phyloP scores from a whole-genome alignment of 2,329 filamentous ascomycete species.

The Passalora sequoiae region DNA sequence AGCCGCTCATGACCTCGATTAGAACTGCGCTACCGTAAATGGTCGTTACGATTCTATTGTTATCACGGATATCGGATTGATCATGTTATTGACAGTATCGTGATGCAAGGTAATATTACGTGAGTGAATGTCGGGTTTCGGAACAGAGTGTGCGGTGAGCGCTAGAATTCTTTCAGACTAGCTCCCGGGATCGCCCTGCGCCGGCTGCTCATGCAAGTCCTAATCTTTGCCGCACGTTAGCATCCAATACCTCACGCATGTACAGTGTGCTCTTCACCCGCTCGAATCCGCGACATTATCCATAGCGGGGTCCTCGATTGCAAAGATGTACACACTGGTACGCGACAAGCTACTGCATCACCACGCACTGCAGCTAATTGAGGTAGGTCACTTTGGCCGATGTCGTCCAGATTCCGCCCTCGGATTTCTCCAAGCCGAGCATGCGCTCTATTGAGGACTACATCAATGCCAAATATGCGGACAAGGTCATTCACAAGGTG shows the following conservation, averaged over 20 bases:
- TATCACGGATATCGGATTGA: background rate
- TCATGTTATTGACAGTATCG: background rate
- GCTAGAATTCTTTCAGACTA: no score
- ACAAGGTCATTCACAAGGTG: conserved; percentile 91
- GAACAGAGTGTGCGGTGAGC: no score
- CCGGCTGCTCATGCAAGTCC: no score
- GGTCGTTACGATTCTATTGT: background rate
- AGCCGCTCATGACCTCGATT: conserved; percentile 26
- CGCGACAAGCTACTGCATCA: background rate
- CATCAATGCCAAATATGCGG: conserved; percentile 94
- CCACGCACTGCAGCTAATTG: background rate
- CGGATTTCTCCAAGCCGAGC: conserved; percentile 80
- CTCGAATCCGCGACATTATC: no score
- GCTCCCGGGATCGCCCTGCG: no score
- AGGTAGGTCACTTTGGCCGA: conserved; percentile 84
- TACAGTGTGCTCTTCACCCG: no score
- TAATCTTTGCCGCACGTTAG: no score
- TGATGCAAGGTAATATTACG: no score
- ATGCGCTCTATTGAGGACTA: conserved; percentile 87
- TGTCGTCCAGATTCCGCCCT: conserved; percentile 84
- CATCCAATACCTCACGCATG: no score
- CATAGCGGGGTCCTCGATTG: no score
- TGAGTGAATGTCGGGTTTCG: no score
- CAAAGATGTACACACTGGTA: conserved; percentile 20
- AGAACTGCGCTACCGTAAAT: no score